phyloP scores from a whole-genome alignment of 345 rosid species.

The Syzygium grande region DNA sequence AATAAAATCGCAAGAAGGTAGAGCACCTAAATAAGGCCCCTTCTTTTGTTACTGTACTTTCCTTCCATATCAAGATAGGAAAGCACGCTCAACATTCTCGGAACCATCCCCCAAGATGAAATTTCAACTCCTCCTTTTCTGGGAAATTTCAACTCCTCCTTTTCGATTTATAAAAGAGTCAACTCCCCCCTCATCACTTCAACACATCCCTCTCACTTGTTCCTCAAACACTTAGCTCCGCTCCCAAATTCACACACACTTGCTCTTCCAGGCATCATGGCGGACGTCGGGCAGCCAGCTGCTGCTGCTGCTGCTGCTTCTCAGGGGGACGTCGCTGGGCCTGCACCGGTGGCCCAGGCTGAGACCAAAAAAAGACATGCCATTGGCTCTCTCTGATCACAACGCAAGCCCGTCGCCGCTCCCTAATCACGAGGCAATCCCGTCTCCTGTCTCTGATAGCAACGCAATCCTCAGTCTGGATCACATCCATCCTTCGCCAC shows the following conservation, averaged over 20 bases:
- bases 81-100: background rate
- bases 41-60: background rate
- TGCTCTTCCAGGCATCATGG: background rate
- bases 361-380: background rate
- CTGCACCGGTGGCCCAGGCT: background rate
- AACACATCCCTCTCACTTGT: background rate
- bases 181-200: background rate
- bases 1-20: background rate
- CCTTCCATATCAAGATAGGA: background rate
- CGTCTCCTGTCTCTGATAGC: background rate
- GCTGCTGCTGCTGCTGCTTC: background rate
- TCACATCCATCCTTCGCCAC: background rate
- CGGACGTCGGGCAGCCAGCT: background rate
- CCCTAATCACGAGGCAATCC: background rate
- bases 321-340: background rate
- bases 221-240: background rate
- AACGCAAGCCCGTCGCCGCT: background rate
- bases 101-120: background rate
- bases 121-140: background rate
- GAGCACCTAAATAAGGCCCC: background rate
- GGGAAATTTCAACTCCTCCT: background rate
- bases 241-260: background rate
- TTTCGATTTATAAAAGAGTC: background rate
- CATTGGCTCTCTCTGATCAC: background rate
- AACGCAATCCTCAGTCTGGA: background rate